phyloP scores from a whole-genome alignment of 139 green algal genomes.

The Coccomyxa sp. region DNA sequence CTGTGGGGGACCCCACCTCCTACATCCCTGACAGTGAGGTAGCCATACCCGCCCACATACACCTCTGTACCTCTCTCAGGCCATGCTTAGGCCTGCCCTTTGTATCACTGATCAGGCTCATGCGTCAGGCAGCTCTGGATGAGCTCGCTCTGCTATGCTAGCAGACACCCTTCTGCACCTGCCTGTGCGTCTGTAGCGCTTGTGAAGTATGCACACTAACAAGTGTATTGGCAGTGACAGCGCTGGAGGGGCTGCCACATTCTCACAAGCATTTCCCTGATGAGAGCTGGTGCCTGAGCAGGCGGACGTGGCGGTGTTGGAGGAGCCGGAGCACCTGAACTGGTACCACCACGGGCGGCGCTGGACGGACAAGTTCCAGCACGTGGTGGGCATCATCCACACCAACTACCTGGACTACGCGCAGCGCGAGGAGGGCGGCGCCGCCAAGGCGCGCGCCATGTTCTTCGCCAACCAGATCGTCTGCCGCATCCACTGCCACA shows the following conservation, averaged over 20 bases:
- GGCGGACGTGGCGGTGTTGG: slow-evolving; percentile 95
- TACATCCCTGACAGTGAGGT: slow-evolving; percentile 88
- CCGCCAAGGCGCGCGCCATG: slow-evolving; percentile 50
- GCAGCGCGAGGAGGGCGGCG: slow-evolving; percentile 42
- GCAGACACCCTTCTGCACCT: neutral
- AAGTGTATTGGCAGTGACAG: no score
- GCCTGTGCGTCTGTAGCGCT: neutral
- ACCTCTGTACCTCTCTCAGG: no score
- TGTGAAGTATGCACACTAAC: no score
- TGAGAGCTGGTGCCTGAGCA: slow-evolving; percentile 12
- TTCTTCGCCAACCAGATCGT: slow-evolving; percentile 78
- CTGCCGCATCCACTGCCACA: slow-evolving; percentile 88
- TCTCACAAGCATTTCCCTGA: no score
- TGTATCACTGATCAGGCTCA: no score
- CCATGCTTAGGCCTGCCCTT: no score
- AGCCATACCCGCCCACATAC: no score
- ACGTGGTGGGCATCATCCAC: slow-evolving; percentile 97
- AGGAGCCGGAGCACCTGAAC: slow-evolving; percentile 99
- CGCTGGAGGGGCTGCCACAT: no score
- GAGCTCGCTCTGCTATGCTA: no score
- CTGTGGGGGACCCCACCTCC: slow-evolving; percentile 93
- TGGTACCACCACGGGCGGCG: slow-evolving; percentile 97
- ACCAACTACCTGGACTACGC: slow-evolving; percentile 99
- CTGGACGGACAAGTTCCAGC: slow-evolving; percentile 97
- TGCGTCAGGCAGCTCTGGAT: no score